Conservation (phyloP, 768 basidiomycete species). For the Gloeophyllum trabeum region DNA sequence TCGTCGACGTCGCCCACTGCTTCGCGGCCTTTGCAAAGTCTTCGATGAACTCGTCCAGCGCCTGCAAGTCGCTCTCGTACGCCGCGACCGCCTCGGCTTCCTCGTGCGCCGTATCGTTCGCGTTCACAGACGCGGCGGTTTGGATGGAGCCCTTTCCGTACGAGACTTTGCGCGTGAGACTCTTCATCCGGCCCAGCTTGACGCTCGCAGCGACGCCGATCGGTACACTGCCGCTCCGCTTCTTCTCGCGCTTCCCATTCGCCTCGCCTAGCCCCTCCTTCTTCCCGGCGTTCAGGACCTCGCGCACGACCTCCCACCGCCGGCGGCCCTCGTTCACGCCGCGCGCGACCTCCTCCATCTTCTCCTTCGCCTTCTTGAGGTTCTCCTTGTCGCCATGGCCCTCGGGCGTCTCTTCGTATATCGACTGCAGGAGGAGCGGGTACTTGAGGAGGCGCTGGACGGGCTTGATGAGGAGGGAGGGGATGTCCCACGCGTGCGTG, state of each 20-base stretch:
- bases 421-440: slow-evolving; percentile 68
- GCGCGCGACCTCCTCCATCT: slow-evolving; percentile 63
- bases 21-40: slow-evolving; percentile 50
- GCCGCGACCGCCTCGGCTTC: slow-evolving; percentile 39
- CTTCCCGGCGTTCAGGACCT: slow-evolving; percentile 41
- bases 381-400: slow-evolving; percentile 54
- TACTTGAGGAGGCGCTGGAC: slow-evolving; percentile 96
- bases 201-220: slow-evolving; percentile 42
- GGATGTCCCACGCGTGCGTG: slow-evolving; percentile 87
- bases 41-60: slow-evolving; percentile 45
- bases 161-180: slow-evolving; percentile 19
- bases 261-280: slow-evolving; percentile 23
- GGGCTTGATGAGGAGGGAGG: slow-evolving; percentile 93
- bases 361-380: slow-evolving; percentile 37
- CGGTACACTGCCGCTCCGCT: slow-evolving; percentile 25
- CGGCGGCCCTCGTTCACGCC: slow-evolving; percentile 73
- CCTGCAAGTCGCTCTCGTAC: slow-evolving; percentile 45
- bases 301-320: slow-evolving; percentile 69
- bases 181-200: slow-evolving; percentile 53
- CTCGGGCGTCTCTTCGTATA: slow-evolving; percentile 66
- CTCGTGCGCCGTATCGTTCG: slow-evolving; percentile 22
- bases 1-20: slow-evolving; percentile 49
- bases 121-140: slow-evolving; percentile 23
- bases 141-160: too few relatives aligned
- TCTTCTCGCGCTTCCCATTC: slow-evolving; percentile 14